Evolutionary conservation across 192 early-diverging fungal genomes (phyloP), one percentile per base, ranked within the genome.

Genomic region (Backusella mclennaniae): DNA sequence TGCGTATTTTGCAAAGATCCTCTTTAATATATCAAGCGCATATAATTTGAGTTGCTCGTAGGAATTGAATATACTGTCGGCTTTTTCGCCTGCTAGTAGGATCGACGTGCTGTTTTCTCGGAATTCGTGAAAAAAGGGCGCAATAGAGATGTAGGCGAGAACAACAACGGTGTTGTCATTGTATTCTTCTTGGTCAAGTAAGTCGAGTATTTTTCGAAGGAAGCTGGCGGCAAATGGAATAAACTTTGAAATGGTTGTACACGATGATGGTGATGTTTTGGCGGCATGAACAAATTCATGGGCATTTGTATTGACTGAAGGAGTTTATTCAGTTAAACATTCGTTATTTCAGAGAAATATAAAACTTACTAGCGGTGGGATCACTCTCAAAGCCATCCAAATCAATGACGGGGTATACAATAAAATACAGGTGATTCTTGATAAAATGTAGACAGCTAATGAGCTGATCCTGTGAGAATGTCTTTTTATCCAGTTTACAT

Each of bases 1-100:
- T 0, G 84, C 73, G 52, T 91, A 77, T 56, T 84, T 86, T 9
- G 85, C 77, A 78, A 92, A 95, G 7, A 91, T 15, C 3, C 29
- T 49, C 9, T 56, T 66, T 35, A 83, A 46, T 38, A 78, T 52
- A 63, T 83, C 76, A 36, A 83, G 36, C 7, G 78, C 35, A 26
- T 29, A 59, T 6, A 69, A 46, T 69, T 83, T 83, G 53, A 83
- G 35, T 17, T 56, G 69, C 41, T 77, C 80, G n/a, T 67, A 76
- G 3, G 74, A 59, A 29, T 76, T 75, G 12, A 76, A 71, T 26
- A 63, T 23, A 14, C 56, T 29, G 7, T 35, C 36, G 1, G 35
- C n/a, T 4, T 35, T 31, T 31, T 52, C 52, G 0, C 19, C 19
- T 17, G 19, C 3, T 14, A 73, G 7, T 1, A 73, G 35, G 1